These are phyloP conservation scores for Chionographis japonica DNA, from an alignment of 106 monocot genomes.

Conservation along the genomic window DNA sequence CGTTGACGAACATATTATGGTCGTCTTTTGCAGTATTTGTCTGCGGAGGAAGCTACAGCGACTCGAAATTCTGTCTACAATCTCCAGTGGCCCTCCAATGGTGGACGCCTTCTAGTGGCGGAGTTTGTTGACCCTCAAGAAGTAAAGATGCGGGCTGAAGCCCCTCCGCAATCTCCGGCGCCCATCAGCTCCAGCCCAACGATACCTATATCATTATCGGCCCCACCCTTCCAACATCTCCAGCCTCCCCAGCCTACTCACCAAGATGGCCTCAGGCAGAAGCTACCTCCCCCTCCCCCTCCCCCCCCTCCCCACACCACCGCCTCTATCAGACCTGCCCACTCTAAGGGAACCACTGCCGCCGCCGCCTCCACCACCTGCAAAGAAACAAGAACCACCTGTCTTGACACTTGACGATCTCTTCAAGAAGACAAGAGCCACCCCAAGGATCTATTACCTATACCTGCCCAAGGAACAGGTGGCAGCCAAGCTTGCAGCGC, in stretches of 20 bases:
- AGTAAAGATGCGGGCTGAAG: constrained; percentile 33
- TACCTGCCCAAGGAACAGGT: constrained; percentile 22
- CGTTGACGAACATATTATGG: no score
- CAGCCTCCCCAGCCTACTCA: constrained; percentile 16
- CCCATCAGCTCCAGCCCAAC: no score
- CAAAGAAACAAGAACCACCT: constrained; percentile 27
- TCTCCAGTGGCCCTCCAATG: constrained; percentile 30
- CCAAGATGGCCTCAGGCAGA: not conserved
- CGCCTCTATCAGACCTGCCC: constrained; percentile 4
- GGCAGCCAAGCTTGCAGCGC: constrained; percentile 15
- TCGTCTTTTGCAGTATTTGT: constrained; percentile 15
- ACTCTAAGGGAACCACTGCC: constrained; percentile 11
- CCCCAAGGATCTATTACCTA: constrained; percentile 28
- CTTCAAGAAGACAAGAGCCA: constrained; percentile 27
- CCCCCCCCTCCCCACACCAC: not conserved
- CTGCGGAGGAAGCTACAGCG: constrained; percentile 18
- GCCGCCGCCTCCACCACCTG: not conserved
- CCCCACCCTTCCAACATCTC: not conserved
- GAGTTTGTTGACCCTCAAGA: constrained; percentile 59
- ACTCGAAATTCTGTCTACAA: constrained; percentile 20
- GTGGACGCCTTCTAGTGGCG: constrained; percentile 27
- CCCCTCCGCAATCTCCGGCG: constrained; percentile 11
- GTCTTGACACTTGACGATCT: constrained; percentile 27
- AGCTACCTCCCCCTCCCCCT: constrained; percentile 1
- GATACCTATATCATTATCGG: no score